A percentile compares a stretch with the other conserved stretches of the same genome.
Conservation (phyloP, 192 early-diverging fungal species). For the Coemansia furcata region DNA sequence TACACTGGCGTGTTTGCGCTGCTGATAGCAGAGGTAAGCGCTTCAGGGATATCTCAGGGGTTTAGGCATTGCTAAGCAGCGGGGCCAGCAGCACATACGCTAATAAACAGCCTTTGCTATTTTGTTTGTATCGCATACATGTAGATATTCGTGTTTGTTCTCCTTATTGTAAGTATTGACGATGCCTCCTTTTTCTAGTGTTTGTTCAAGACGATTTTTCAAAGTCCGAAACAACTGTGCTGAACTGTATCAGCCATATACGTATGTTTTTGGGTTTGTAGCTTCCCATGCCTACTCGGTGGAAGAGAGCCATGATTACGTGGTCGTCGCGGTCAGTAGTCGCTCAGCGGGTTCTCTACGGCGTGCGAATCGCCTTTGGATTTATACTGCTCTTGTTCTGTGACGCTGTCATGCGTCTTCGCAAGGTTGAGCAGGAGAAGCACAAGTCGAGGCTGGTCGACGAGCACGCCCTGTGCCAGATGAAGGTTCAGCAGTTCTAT, state of each 20-base stretch:
- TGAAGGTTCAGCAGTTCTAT: slow-evolving; percentile 53
- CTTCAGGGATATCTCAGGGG: too few relatives aligned
- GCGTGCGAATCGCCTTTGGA: slow-evolving; percentile 45
- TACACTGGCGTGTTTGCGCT: slow-evolving; percentile 50
- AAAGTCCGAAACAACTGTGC: neutral
- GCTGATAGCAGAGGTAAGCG: slow-evolving; percentile 41
- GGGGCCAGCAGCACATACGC: neutral
- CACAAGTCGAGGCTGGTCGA: slow-evolving; percentile 30
- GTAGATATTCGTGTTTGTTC: slow-evolving; percentile 39
- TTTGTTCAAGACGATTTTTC: neutral
- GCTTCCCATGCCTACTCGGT: slow-evolving; percentile 48
- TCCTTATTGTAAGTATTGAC: slow-evolving; percentile 30
- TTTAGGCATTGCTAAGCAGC: neutral
- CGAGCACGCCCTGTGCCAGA: slow-evolving; percentile 52
- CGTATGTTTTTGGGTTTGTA: neutral
- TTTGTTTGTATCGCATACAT: neutral
- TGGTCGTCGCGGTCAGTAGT: slow-evolving; percentile 37
- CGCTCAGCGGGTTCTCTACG: slow-evolving; percentile 39
- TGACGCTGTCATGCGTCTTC: slow-evolving; percentile 50
- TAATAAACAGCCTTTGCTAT: neutral
- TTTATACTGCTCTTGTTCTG: slow-evolving; percentile 48
- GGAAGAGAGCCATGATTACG: slow-evolving; percentile 46
- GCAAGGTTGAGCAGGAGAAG: slow-evolving; percentile 29
- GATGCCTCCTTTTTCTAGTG: neutral
- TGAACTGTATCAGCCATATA: neutral